Percentiles rank a stretch among this genome's conserved stretches.
phyloP scores from a whole-genome alignment of 2,329 filamentous ascomycete genomes.

The Hypoxylon sp. region DNA sequence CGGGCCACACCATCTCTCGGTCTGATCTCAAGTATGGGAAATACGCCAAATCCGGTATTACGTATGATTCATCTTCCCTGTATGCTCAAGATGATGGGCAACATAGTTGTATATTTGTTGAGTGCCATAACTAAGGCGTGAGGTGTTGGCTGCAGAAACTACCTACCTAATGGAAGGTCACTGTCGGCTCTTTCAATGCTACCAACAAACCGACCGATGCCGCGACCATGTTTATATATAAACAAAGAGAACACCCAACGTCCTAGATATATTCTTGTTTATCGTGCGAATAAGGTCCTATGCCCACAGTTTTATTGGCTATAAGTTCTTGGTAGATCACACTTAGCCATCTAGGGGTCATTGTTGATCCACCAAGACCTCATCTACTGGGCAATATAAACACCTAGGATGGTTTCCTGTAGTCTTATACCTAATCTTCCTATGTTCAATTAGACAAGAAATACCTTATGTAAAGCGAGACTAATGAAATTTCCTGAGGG shows the following conservation, averaged over 20 bases:
- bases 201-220: constrained; percentile 1
- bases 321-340: background rate
- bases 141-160: constrained; percentile 1
- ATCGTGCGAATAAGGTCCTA: background rate
- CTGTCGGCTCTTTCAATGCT: constrained; percentile 9
- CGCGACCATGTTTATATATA: background rate
- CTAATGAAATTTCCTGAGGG: background rate
- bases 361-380: background rate
- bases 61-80: background rate
- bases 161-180: background rate
- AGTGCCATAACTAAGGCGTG: background rate
- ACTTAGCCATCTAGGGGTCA: background rate
- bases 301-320: background rate
- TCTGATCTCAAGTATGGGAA: constrained; percentile 4
- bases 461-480: background rate
- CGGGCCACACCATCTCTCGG: background rate
- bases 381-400: background rate
- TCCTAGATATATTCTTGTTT: background rate
- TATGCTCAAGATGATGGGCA: background rate
- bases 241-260: background rate
- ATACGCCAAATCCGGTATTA: background rate
- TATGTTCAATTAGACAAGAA: background rate
- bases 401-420: background rate
- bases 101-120: background rate
- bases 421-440: background rate